These are phyloP conservation scores for Ligustrum vulgare DNA, from an alignment of 257 asterid genomes.

Conservation along the genomic window DNA sequence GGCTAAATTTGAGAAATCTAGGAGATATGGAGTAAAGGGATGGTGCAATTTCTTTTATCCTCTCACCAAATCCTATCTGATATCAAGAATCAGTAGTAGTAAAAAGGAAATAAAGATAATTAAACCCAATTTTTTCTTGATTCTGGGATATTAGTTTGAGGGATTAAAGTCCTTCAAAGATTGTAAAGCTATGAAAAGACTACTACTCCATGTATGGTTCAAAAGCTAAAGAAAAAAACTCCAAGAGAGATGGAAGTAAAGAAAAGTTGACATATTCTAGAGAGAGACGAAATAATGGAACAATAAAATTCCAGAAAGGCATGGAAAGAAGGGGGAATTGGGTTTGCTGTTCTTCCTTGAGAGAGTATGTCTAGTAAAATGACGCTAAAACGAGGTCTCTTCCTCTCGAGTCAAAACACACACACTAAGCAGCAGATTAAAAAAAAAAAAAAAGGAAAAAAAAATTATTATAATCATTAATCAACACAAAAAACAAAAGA, in stretches of 20 bases:
- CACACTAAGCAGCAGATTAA: background rate
- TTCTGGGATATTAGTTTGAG: slow-evolving; percentile 20
- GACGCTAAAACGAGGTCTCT: slow-evolving; percentile 76
- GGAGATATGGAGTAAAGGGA: background rate
- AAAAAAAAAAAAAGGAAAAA: slow-evolving; percentile 3
- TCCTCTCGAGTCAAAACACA: slow-evolving; percentile 56
- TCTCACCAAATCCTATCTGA: slow-evolving; percentile 21
- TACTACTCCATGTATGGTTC: slow-evolving; percentile 32
- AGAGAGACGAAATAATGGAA: background rate
- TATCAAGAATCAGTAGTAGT: slow-evolving; percentile 22
- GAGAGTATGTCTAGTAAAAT: slow-evolving; percentile 88
- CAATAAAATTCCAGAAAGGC: slow-evolving; percentile 39
- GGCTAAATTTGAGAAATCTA: background rate
- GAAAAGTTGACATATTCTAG: background rate
- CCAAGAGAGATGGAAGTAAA: slow-evolving; percentile 10
- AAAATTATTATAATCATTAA: background rate
- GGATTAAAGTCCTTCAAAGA: slow-evolving; percentile 22
- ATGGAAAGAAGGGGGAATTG: slow-evolving; percentile 29
- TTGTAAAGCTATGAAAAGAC: slow-evolving; percentile 41
- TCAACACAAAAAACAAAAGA: background rate
- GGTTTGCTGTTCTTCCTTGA: slow-evolving; percentile 63
- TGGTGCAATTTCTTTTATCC: background rate
- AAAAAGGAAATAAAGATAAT: background rate
- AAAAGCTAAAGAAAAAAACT: slow-evolving; percentile 29
- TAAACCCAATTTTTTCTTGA: slow-evolving; percentile 6